A percentile compares a stretch with the other conserved stretches of the same genome.
Evolutionary conservation across 768 basidiomycete genomes (phyloP).

Genomic region (Udeniomyces megalosporus): DNA sequence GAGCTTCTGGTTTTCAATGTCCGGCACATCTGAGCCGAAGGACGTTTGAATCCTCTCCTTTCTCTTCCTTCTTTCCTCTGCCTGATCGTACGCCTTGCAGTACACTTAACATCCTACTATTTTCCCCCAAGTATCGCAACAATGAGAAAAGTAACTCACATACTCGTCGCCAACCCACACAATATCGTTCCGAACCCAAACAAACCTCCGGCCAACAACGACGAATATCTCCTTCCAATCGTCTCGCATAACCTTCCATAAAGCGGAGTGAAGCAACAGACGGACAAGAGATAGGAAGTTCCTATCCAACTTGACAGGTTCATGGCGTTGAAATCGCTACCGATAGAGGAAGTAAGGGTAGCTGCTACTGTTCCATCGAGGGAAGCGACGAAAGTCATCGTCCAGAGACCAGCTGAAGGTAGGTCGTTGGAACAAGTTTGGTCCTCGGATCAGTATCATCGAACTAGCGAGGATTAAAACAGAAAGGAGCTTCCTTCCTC

Average conservation of each 20-base stretch:
- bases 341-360: conserved; percentile 8
- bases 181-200: conserved; percentile 64
- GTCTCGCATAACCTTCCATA: conserved; percentile 31
- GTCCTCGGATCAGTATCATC: too few relatives aligned
- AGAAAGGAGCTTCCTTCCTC: too few relatives aligned
- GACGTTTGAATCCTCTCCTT: background rate
- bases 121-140: too few relatives aligned
- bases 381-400: conserved; percentile 9
- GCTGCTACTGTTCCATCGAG: conserved; percentile 12
- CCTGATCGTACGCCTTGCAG: conserved; percentile 30
- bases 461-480: too few relatives aligned
- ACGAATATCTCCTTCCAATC: conserved; percentile 54
- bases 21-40: too few relatives aligned
- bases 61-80: too few relatives aligned
- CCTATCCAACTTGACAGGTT: conserved; percentile 10
- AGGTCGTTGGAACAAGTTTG: too few relatives aligned
- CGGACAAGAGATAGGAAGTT: conserved; percentile 10
- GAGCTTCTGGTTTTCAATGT: too few relatives aligned
- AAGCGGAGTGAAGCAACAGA: conserved; percentile 67
- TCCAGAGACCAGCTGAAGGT: conserved; percentile 12
- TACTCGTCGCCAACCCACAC: conserved; percentile 73
- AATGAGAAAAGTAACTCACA: conserved; percentile 65
- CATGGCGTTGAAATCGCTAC: conserved; percentile 7
- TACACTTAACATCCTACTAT: too few relatives aligned
- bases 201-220: conserved; percentile 63